Evolutionary conservation across 2,329 filamentous ascomycete species (phyloP).

Genomic region (Stagonosporopsis vannaccii): DNA sequence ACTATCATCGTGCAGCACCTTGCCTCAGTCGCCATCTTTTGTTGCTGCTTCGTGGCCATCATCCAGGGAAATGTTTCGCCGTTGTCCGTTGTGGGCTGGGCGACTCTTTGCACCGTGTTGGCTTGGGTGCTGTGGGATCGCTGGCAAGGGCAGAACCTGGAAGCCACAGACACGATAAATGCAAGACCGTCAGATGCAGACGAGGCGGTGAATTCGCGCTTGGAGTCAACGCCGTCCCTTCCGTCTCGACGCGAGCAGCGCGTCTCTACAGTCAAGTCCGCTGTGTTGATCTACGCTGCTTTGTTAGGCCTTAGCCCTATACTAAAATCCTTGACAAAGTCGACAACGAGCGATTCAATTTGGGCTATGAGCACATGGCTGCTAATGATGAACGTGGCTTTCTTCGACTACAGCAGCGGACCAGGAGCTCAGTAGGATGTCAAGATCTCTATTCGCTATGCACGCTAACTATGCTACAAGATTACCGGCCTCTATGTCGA

Average conservation of each 20-base stretch:
- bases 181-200: neutral
- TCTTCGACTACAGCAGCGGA: slow-evolving; percentile 91
- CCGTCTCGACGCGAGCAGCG: slow-evolving; percentile 64
- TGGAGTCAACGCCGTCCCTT: neutral
- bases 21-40: slow-evolving; percentile 91
- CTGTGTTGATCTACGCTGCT: slow-evolving; percentile 89
- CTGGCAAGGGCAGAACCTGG: slow-evolving; percentile 80
- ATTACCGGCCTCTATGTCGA: slow-evolving; percentile 80
- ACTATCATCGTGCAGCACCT: slow-evolving; percentile 98
- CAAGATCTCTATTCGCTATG: slow-evolving; percentile 3
- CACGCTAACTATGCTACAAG: slow-evolving; percentile 54
- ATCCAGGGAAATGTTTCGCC: slow-evolving; percentile 87
- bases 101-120: slow-evolving; percentile 80
- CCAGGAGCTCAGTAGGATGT: slow-evolving; percentile 58
- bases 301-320: slow-evolving; percentile 92
- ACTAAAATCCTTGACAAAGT: slow-evolving; percentile 92
- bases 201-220: neutral
- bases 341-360: slow-evolving; percentile 92
- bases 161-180: slow-evolving; percentile 30
- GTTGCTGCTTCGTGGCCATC: slow-evolving; percentile 92
- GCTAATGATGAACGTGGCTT: slow-evolving; percentile 94
- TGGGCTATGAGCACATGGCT: slow-evolving; percentile 97
- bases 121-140: slow-evolving; percentile 93
- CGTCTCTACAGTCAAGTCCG: slow-evolving; percentile 87
- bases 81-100: slow-evolving; percentile 85